These are phyloP conservation scores for Xanthoconium separans DNA, from an alignment of 1,284 basidiomycete genomes.

Conservation along the genomic window DNA sequence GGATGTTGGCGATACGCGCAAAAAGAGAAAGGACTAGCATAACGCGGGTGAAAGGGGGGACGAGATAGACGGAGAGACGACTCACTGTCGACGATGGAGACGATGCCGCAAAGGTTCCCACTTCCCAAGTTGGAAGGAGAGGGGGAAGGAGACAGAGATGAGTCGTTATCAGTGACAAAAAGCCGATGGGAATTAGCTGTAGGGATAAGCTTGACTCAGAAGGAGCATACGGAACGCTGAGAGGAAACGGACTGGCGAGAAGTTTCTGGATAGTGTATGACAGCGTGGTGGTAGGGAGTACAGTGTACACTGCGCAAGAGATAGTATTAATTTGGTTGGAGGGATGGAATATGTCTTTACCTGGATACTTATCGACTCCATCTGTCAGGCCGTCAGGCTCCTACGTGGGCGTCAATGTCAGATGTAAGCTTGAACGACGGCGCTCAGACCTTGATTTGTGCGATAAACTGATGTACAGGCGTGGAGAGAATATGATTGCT, in stretches of 20 bases:
- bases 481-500: slow-evolving; percentile 69
- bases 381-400: slow-evolving; percentile 67
- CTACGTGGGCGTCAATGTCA: slow-evolving; percentile 34
- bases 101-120: slow-evolving; percentile 64
- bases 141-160: slow-evolving; percentile 42
- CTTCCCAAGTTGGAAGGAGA: slow-evolving; percentile 35
- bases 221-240: no score
- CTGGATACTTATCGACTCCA: slow-evolving; percentile 72
- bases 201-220: slow-evolving; percentile 5
- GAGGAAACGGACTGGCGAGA: slow-evolving; percentile 60
- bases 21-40: slow-evolving; percentile 69
- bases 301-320: slow-evolving; percentile 61
- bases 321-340: neutral
- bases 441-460: slow-evolving; percentile 60
- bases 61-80: slow-evolving; percentile 1
- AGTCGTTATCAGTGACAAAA: slow-evolving; percentile 66
- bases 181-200: slow-evolving; percentile 73
- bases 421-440: neutral
- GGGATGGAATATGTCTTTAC: slow-evolving; percentile 34
- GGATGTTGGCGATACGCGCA: slow-evolving; percentile 65
- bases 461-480: slow-evolving; percentile 64
- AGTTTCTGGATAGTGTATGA: slow-evolving; percentile 73
- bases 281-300: slow-evolving; percentile 58
- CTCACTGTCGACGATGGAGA: slow-evolving; percentile 78
- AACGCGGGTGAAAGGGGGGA: neutral